Evolutionary conservation across 2,329 filamentous ascomycete genomes (phyloP), one percentile per base, ranked within the genome.

Genomic region (Fusarium tanahbumbuense): DNA sequence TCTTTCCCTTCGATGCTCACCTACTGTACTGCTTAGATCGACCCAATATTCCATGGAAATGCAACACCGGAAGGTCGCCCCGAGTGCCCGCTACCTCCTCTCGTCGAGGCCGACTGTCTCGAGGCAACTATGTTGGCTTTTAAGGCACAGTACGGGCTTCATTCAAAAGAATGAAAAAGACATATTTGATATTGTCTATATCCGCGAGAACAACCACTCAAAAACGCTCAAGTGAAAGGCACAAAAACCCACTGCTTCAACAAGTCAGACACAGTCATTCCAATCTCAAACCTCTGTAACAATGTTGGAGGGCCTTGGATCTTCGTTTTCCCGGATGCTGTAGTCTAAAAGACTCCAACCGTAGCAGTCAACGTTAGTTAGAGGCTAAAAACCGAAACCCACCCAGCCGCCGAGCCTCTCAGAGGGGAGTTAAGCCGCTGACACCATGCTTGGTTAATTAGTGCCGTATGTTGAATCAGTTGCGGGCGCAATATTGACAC

Each of bases 401-500:
- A 65, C 66, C 50, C 32, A 50, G 28, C 44, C 57, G 48, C 53
- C 32, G 9, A 37, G 30, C 45, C 60, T 45, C 52, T 66, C 49
- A 56, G 58, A 45, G 60, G 60, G 28, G 56, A 40, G 54, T 55
- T 60, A 67, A 71, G 72, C 70, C 60, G 73, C 67, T 74, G 70
- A 70, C 73, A 72, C 72, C 71, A 72, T 71, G 60, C 61, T 74
- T 56, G 64, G 58, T 61, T n/a, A 56, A 61, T 64, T 73, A 61
- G 73, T 65, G 69, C 64, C 68, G 59, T 52, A 65, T 53, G 66
- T 73, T 64, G 71, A 75, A 74, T 73, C 73, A 67, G 67, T 71
- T 75, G 73, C 73, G 73, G 72, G 71, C 73, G 73, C 72, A 75
- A 69, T 56, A 40, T 60, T 30, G 53, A 74, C 57, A 74, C 68